phyloP scores from a whole-genome alignment of 73 alveolate genomes.

The Paramecium sexaurelia region DNA sequence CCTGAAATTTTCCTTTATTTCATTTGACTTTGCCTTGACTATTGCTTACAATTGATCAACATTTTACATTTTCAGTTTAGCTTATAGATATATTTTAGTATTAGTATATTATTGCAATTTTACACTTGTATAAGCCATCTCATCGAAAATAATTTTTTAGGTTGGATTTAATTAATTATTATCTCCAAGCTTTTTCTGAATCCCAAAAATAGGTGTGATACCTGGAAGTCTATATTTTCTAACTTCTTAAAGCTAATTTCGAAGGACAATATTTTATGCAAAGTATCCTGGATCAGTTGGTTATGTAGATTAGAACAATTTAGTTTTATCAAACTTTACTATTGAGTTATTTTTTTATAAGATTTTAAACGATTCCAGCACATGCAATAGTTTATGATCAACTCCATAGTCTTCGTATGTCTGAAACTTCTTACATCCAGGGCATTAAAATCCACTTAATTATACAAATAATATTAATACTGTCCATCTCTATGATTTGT shows the following conservation, averaged over 20 bases:
- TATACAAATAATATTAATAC: neutral
- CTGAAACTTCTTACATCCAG: neutral
- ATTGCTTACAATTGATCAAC: neutral
- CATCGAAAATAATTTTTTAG: neutral
- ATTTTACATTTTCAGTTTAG: neutral
- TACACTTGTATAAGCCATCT: neutral
- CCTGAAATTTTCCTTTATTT: neutral
- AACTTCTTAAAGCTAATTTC: neutral
- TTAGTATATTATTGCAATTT: neutral
- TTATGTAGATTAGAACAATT: neutral
- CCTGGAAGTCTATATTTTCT: neutral
- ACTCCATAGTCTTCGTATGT: neutral
- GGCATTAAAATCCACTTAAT: constrained; percentile 17
- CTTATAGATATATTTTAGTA: neutral
- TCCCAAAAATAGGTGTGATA: neutral
- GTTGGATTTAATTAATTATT: neutral
- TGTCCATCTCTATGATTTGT: neutral
- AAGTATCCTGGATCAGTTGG: neutral
- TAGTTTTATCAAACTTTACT: neutral
- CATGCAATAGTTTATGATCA: neutral
- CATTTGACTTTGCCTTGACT: neutral
- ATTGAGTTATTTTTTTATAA: neutral
- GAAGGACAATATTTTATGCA: neutral
- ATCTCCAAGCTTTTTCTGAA: neutral
- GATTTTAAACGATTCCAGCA: neutral